A percentile compares a stretch with the other conserved stretches of the same genome.
These are phyloP conservation scores for Phytophthora colocasiae DNA, from an alignment of 352 stramenopile species.

Conservation along the genomic window DNA sequence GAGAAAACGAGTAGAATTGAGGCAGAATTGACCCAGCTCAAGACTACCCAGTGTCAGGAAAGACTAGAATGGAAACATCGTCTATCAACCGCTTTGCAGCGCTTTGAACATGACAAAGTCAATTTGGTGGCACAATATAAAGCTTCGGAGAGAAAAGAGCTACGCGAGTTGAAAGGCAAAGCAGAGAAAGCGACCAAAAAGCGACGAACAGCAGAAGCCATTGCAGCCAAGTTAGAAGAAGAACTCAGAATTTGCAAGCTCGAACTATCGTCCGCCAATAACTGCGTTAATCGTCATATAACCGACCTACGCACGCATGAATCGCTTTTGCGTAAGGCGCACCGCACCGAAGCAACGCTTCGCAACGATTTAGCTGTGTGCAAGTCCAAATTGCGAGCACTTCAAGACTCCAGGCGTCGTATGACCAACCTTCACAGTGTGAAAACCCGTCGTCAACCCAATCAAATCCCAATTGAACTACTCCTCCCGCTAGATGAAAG, in stretches of 20 bases:
- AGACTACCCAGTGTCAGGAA: conserved; percentile 33
- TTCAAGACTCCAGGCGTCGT: conserved; percentile 29
- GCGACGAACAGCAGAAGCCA: conserved; percentile 27
- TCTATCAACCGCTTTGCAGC: conserved; percentile 34
- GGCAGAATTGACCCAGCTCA: conserved; percentile 34
- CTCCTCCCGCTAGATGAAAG: conserved; percentile 32
- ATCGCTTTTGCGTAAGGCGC: conserved; percentile 32
- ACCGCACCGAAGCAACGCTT: conserved; percentile 42
- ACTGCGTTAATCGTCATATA: conserved; percentile 8
- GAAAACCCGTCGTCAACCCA: conserved; percentile 5
- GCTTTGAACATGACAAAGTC: conserved; percentile 38
- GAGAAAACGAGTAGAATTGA: conserved; percentile 50
- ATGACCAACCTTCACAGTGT: neutral
- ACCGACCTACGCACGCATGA: conserved; percentile 30
- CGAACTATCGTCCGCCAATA: conserved; percentile 13
- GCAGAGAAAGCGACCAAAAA: conserved; percentile 37
- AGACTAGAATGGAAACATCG: conserved; percentile 44
- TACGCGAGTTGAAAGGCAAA: conserved; percentile 35
- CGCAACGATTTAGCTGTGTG: conserved; percentile 31
- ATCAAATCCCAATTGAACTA: conserved; percentile 28
- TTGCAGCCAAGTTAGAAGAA: conserved; percentile 12
- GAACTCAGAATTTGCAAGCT: conserved; percentile 37
- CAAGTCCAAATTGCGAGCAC: conserved; percentile 29
- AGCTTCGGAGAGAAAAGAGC: conserved; percentile 29
- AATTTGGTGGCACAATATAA: conserved; percentile 35